Base-by-base conservation (phyloP, 108 stramenopile species). In the Phaeodactylum tricornutum region DNA sequence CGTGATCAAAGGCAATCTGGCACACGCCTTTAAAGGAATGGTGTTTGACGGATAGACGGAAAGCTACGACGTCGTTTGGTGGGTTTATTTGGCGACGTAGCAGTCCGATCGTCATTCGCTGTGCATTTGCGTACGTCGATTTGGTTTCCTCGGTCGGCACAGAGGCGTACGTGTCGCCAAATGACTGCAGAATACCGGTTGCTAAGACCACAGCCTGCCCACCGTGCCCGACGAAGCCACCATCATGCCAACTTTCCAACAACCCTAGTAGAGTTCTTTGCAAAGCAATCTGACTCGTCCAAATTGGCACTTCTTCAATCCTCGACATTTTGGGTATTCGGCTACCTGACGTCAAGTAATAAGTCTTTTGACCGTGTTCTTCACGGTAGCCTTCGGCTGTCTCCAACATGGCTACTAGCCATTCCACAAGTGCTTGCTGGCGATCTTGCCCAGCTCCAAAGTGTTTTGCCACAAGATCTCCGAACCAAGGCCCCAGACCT, bases 351-450 rank as follows among this genome's bases (percentile, higher is more conserved):
- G 39, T 15, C 41, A 53, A 20, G 20, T 53, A 39, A 24, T 53
- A 53, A 4, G 38, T 53, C 17, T 15, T 7, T 4, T n/a, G 12
- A 20, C 34, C 37, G 9, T 37, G 41, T 17, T 53, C 53, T 23
- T 47, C 3, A 7, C 53, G 53, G 43, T 23, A 53, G 5, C 14
- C 19, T 6, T 26, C 15, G 3, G 53, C 53, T 5, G 53, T 24
- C 17, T 40, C 22, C 43, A 53, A 41, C 19, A 20, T 20, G 6
- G 6, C 19, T 41, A 20, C 39, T 20, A 41, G 21, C 39, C 39
- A 41, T 20, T 15, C 5, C 8, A 5, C 5, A 41, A 41, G 21
- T 11, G 21, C 14, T 14, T 9, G 6, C 21, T 41, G 5, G 5
- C 4, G 4, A 20, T n/a, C 9, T 14, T 41, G 19, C 4, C 14